Conservation (phyloP, 2,329 filamentous ascomycete genomes). For the Trichoderma arundinaceum region DNA sequence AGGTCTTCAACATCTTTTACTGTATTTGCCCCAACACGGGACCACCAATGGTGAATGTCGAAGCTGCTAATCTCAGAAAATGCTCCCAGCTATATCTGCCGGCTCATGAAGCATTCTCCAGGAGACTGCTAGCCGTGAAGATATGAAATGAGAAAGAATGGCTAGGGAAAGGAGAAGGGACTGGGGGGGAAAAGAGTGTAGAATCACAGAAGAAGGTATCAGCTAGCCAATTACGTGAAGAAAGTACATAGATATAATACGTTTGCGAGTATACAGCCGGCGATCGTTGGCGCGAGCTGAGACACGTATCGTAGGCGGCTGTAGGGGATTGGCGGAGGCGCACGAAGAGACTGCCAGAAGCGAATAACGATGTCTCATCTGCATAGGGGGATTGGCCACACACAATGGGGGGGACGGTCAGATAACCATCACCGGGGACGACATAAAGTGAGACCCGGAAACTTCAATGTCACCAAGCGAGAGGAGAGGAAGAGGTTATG, state of each 20-base stretch:
- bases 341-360: neutral
- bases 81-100: conserved; percentile 33
- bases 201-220: conserved; percentile 24
- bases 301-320: conserved; percentile 22
- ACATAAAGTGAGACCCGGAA: conserved; percentile 3
- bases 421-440: conserved; percentile 5
- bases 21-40: neutral
- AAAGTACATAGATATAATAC: neutral
- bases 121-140: neutral
- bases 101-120: conserved; percentile 35
- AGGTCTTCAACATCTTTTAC: conserved; percentile 45
- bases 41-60: conserved; percentile 22
- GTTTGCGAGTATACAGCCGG: conserved; percentile 5
- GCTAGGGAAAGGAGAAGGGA: neutral
- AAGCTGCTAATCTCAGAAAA: conserved; percentile 32
- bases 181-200: neutral
- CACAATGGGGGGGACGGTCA: conserved; percentile 22
- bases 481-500: neutral
- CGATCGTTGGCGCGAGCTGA: conserved; percentile 23
- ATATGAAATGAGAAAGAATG: neutral
- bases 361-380: conserved; percentile 22
- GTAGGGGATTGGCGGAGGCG: conserved; percentile 19
- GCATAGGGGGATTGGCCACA: conserved; percentile 8
- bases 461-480: conserved; percentile 16
- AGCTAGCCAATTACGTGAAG: conserved; percentile 9